Evolutionary conservation across 2,329 filamentous ascomycete species (phyloP).

Genomic region (Calonectria pteridis): DNA sequence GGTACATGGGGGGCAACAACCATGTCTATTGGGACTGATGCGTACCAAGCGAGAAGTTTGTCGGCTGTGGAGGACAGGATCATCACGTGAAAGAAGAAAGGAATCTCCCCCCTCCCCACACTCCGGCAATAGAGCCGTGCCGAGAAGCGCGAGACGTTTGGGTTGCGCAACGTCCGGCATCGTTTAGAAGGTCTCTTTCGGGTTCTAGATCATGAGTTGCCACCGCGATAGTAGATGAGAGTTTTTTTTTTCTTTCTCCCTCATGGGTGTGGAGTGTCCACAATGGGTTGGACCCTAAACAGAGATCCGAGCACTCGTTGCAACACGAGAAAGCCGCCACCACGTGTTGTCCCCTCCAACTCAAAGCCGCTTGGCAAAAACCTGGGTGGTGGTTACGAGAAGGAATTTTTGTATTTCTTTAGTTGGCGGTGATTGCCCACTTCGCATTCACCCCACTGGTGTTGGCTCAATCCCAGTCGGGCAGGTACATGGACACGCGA

Average conservation of each 20-base stretch:
- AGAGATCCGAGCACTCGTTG: background rate
- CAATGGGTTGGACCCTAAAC: background rate
- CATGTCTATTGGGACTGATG: constrained; percentile 25
- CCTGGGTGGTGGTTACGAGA: constrained; percentile 3
- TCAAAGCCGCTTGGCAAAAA: background rate
- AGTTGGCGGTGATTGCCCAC: constrained; percentile 10
- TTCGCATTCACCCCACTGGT: constrained; percentile 8
- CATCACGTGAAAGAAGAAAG: constrained; percentile 21
- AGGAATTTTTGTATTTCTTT: constrained; percentile 4
- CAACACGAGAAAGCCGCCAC: background rate
- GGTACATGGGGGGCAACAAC: constrained; percentile 22
- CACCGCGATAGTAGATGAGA: background rate
- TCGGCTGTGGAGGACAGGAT: constrained; percentile 22
- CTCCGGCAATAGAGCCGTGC: constrained; percentile 23
- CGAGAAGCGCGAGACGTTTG: constrained; percentile 11
- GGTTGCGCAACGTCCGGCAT: background rate
- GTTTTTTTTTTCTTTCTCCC: background rate
- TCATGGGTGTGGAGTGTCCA: background rate
- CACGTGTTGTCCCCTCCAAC: constrained; percentile 3
- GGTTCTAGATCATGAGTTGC: background rate
- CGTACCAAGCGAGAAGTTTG: constrained; percentile 25
- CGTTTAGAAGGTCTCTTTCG: background rate
- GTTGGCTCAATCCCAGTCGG: constrained; percentile 19
- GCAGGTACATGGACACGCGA: constrained; percentile 15
- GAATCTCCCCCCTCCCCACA: constrained; percentile 9